Base-by-base conservation (phyloP, 331 rosid genomes). In the Acacia pycnantha region DNA sequence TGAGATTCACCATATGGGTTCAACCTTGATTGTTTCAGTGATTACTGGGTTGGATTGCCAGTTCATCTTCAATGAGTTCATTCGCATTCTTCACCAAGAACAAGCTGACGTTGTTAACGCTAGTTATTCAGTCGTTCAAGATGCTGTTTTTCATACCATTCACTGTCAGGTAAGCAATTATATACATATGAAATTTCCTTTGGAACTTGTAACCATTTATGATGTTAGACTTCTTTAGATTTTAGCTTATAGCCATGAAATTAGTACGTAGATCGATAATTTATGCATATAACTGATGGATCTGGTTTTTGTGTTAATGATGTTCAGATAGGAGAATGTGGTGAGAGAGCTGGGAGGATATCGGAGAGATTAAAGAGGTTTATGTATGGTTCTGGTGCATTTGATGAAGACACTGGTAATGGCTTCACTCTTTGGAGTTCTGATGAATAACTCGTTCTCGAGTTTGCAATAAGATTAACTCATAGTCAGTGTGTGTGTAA, bases 361-460 rank as follows among this genome's bases (percentile, higher is more conserved):
- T 84, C 90, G 26, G 90, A 83, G 83, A 89, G 89, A 73, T 53
- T 94, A 13, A 83, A 76, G 12, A 89, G 79, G 70, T 80, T 89
- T 79, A 79, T 80, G 62, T 24, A 78, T 61, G 87, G 84, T 66
- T 80, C 83, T 37, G 41, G 11, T 22, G 48, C 73, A 8, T 35
- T 67, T 67, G 53, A 48, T 67, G 48, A 67, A 37, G 48, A 67
- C 18, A 14, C 3, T 47, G 59, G 22, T 3, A 51, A 51, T 51
- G 59, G 59, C 59, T 19, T 8, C 24, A 19, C 24, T 19, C n/a
- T 51, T 4, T 50, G 59, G 59, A 18, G 10, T 51, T 51, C 59
- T 51, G 59, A 19, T 19, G 59, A 51, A 51, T 19, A 51, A 54
- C 13, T 21, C n/a, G 2, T 54, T n/a, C 62, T 24, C 27, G 26